These are phyloP conservation scores for Aspergillus sp. DNA, from an alignment of 2,329 filamentous ascomycete species.

Conservation along the genomic window DNA sequence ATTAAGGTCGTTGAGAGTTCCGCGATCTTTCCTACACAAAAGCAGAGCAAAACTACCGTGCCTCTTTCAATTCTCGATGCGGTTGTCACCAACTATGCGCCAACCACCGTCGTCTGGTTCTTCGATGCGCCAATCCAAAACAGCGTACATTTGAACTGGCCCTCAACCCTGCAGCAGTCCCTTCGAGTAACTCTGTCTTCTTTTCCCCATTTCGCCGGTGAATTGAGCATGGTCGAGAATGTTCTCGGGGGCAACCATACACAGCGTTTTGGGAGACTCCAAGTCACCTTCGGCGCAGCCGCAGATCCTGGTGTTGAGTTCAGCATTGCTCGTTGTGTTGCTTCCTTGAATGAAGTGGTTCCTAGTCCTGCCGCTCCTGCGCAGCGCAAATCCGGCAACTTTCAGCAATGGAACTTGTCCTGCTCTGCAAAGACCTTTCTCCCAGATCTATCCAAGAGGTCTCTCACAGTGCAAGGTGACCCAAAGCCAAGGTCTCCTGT, in stretches of 20 bases:
- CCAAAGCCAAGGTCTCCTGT: constrained; percentile 22
- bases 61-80: constrained; percentile 10
- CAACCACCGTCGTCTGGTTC: constrained; percentile 7
- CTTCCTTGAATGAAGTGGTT: constrained; percentile 22
- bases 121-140: not conserved
- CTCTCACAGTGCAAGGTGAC: no score
- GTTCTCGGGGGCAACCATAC: not conserved
- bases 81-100: not conserved
- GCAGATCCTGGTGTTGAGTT: constrained; percentile 47
- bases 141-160: not conserved
- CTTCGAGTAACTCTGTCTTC: not conserved
- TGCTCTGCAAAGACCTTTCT: constrained; percentile 5
- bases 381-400: constrained; percentile 9
- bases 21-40: not conserved
- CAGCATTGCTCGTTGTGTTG: constrained; percentile 25
- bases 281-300: constrained; percentile 33
- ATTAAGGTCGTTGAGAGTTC: no score
- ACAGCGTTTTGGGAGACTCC: constrained; percentile 32
- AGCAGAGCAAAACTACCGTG: not conserved
- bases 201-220: constrained; percentile 9
- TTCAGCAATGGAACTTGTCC: not conserved
- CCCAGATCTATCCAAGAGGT: not conserved
- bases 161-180: not conserved
- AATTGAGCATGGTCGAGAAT: constrained; percentile 3
- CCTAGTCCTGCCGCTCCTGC: constrained; percentile 25